Percentiles rank a stretch among this genome's conserved stretches.
phyloP scores from a whole-genome alignment of 768 basidiomycete genomes.

The Mycena metata region DNA sequence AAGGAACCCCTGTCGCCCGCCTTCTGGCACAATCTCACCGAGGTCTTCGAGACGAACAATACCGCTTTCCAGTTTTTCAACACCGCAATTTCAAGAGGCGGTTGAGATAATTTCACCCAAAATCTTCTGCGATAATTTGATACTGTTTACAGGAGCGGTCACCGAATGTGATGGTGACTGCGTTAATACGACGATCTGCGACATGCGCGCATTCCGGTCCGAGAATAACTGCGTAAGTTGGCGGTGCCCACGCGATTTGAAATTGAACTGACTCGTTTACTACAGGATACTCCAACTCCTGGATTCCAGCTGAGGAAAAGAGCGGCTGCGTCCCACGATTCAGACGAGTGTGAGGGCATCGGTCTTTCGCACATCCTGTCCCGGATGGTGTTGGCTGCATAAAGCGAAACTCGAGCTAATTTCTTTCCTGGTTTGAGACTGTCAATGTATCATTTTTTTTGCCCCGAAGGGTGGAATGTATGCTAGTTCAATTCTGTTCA shows the following conservation, averaged over 20 bases:
- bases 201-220: constrained; percentile 46
- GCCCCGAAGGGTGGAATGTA: neutral
- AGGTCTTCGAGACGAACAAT: constrained; percentile 48
- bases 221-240: constrained; percentile 45
- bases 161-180: constrained; percentile 43
- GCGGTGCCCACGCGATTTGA: no score
- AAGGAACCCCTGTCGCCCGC: constrained; percentile 49
- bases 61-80: constrained; percentile 50
- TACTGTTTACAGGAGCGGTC: constrained; percentile 34
- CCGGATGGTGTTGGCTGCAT: constrained; percentile 19
- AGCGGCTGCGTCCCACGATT: constrained; percentile 9
- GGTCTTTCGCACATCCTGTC: constrained; percentile 25
- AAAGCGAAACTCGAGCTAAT: neutral
- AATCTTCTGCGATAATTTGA: no score
- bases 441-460: no score
- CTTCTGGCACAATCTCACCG: constrained; percentile 58
- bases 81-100: neutral
- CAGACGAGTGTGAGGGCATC: constrained; percentile 22
- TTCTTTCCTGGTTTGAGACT: neutral
- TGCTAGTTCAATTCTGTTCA: neutral
- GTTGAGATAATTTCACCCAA: no score
- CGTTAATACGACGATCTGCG: constrained; percentile 48
- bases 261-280: neutral
- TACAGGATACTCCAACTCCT: constrained; percentile 17
- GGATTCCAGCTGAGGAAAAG: constrained; percentile 15